phyloP scores from a whole-genome alignment of 31 red algal species.

The Odonthalia washingtoniensis region DNA sequence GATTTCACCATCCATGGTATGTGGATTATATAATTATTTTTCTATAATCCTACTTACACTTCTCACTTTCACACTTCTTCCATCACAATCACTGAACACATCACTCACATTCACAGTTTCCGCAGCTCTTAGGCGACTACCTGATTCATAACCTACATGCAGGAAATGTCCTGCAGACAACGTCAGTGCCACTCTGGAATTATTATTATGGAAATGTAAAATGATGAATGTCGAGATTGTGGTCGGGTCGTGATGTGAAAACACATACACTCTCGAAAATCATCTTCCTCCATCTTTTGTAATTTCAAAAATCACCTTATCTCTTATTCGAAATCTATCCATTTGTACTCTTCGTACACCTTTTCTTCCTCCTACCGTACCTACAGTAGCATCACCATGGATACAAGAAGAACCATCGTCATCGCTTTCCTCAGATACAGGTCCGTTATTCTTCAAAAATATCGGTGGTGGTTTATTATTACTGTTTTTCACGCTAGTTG shows the following conservation, averaged over 20 bases:
- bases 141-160: too few relatives aligned
- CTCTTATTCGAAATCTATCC: conserved; percentile 69
- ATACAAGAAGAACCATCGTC: too few relatives aligned
- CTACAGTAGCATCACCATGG: conserved; percentile 59
- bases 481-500: too few relatives aligned
- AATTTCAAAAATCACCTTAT: conserved; percentile 43
- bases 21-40: conserved; percentile 60
- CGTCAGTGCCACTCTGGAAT: too few relatives aligned
- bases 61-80: conserved; percentile 3
- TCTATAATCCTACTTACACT: not conserved
- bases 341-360: conserved; percentile 52
- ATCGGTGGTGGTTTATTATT: not conserved
- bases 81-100: not conserved
- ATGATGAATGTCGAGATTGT: conserved; percentile 15
- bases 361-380: conserved; percentile 13
- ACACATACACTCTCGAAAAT: conserved; percentile 65
- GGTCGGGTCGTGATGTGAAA: conserved; percentile 52
- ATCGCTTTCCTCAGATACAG: conserved; percentile 1
- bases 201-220: conserved; percentile 5
- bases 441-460: not conserved
- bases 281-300: not conserved
- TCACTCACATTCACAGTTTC: conserved; percentile 44
- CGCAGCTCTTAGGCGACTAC: conserved; percentile 10
- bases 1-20: conserved; percentile 53
- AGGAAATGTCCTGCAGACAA: conserved; percentile 44